phyloP scores from a whole-genome alignment of 345 rosid species.

The Gossypium thurberi region DNA sequence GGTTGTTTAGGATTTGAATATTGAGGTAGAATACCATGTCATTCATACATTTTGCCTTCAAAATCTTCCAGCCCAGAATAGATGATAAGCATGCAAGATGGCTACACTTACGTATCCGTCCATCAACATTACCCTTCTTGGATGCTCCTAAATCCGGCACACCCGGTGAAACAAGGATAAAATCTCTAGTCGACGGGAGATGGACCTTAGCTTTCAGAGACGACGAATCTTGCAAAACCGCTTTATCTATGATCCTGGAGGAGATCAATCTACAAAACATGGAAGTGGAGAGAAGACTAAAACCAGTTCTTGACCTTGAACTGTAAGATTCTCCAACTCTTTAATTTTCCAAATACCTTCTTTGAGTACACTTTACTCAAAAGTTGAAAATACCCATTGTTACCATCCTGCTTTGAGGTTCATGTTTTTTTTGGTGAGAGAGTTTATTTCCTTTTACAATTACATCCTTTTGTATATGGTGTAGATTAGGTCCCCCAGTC shows the following conservation, averaged over 20 bases:
- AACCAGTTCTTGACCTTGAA: constrained; percentile 54
- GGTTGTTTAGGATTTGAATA: background rate
- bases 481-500: constrained; percentile 33
- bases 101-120: constrained; percentile 89
- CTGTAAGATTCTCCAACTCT: constrained; percentile 22
- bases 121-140: constrained; percentile 53
- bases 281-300: constrained; percentile 71
- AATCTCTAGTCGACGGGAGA: constrained; percentile 81
- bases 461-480: constrained; percentile 28
- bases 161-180: constrained; percentile 40
- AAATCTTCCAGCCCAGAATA: constrained; percentile 58
- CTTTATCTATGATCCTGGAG: constrained; percentile 53
- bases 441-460: constrained; percentile 9
- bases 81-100: constrained; percentile 78
- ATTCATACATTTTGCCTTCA: background rate
- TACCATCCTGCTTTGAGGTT: constrained; percentile 12
- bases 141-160: constrained; percentile 48
- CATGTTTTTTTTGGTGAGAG: constrained; percentile 22
- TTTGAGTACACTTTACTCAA: background rate
- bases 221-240: constrained; percentile 68
- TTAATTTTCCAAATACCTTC: constrained; percentile 5
- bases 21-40: background rate
- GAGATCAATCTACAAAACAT: constrained; percentile 60
- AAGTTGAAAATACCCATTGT: background rate
- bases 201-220: constrained; percentile 91